phyloP scores from a whole-genome alignment of 257 asterid genomes.

The Forsythia viridissima region DNA sequence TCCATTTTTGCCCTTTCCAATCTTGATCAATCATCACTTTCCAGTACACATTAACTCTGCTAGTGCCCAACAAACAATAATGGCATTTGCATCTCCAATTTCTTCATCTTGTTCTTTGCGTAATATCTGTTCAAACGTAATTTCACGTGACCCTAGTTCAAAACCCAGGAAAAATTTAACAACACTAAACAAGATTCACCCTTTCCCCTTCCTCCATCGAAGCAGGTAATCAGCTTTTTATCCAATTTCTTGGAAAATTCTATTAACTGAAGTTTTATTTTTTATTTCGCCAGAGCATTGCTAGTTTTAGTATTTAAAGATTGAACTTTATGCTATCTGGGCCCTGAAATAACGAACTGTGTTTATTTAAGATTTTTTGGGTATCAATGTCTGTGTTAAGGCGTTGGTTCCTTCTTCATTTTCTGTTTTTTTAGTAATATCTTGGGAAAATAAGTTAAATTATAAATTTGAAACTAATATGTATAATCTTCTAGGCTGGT shows the following conservation, averaged over 20 bases:
- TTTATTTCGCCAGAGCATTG: not conserved
- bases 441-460: too few species aligned
- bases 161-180: constrained; percentile 24
- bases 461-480: not conserved
- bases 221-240: constrained; percentile 35
- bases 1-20: not conserved
- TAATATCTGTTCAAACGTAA: constrained; percentile 23
- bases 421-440: too few species aligned
- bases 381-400: too few species aligned
- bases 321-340: not conserved
- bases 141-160: not conserved
- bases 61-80: constrained; percentile 9
- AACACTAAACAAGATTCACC: constrained; percentile 44
- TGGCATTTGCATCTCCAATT: constrained; percentile 55
- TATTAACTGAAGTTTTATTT: constrained; percentile 8
- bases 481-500: not conserved
- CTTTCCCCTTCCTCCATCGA: constrained; percentile 40
- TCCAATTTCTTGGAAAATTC: not conserved
- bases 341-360: too few species aligned
- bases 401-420: too few species aligned
- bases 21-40: not conserved
- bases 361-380: too few species aligned
- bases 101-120: constrained; percentile 34
- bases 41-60: not conserved
- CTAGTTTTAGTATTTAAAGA: not conserved